phyloP scores from a whole-genome alignment of 805 yeast genomes.

The Monosporozyma servazzii region DNA sequence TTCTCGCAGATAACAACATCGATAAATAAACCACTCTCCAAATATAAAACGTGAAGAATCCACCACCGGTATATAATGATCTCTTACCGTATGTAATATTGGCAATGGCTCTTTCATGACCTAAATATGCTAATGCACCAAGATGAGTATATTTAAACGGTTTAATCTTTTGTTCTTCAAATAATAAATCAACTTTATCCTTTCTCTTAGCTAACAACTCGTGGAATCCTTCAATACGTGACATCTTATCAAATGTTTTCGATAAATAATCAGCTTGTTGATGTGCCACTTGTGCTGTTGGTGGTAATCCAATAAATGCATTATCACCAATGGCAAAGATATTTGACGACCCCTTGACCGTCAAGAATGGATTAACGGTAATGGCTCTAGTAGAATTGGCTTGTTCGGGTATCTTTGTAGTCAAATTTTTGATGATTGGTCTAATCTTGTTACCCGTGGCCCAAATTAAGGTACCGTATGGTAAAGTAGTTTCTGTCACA shows the following conservation, averaged over 20 bases:
- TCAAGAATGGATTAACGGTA: conserved; percentile 65
- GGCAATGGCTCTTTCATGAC: conserved; percentile 89
- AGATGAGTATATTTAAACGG: conserved; percentile 78
- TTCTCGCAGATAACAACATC: conserved; percentile 82
- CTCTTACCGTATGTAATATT: conserved; percentile 74
- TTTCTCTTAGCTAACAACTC: conserved; percentile 31
- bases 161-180: conserved; percentile 41
- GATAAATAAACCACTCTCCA: conserved; percentile 89
- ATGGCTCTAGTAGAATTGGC: conserved; percentile 80
- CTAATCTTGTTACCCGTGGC: conserved; percentile 94
- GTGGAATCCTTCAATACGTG: conserved; percentile 33
- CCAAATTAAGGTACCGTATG: conserved; percentile 92
- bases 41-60: conserved; percentile 77
- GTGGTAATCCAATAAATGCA: conserved; percentile 80
- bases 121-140: conserved; percentile 90
- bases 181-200: conserved; percentile 33
- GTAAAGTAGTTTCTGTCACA: conserved; percentile 47
- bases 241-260: conserved; percentile 52
- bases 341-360: conserved; percentile 73
- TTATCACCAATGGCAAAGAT: conserved; percentile 91
- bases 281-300: conserved; percentile 95
- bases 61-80: conserved; percentile 79
- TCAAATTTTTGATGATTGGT: conserved; percentile 56
- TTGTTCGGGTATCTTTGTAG: conserved; percentile 68
- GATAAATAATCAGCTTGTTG: conserved; percentile 85